Conservation (phyloP, 1,284 basidiomycete genomes). For the Rhodofomes roseus region DNA sequence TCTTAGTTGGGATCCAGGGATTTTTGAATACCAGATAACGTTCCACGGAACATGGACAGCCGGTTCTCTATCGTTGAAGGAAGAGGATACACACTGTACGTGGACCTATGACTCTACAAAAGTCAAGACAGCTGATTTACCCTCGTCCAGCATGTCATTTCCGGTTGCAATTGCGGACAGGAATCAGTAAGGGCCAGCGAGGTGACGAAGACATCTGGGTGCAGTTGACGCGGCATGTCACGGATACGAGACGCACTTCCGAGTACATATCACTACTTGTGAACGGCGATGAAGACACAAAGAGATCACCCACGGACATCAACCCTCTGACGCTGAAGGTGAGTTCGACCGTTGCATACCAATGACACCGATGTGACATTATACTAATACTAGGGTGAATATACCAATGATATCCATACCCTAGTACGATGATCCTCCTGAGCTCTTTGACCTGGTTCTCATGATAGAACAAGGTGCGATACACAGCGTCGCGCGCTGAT, state of each 20-base stretch:
- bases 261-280: slow-evolving; percentile 77
- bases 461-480: slow-evolving; percentile 27
- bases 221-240: slow-evolving; percentile 75
- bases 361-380: neutral
- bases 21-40: slow-evolving; percentile 47
- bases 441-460: neutral
- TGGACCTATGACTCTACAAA: too few species aligned
- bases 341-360: neutral
- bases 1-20: slow-evolving; percentile 81
- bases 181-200: slow-evolving; percentile 2
- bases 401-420: slow-evolving; percentile 76
- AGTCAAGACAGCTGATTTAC: neutral
- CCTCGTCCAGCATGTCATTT: slow-evolving; percentile 23
- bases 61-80: neutral
- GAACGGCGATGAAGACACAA: slow-evolving; percentile 35
- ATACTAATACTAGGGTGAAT: slow-evolving; percentile 51
- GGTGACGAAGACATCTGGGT: slow-evolving; percentile 62
- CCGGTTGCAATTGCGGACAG: slow-evolving; percentile 20
- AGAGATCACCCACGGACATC: neutral
- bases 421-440: slow-evolving; percentile 42
- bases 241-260: slow-evolving; percentile 48
- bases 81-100: neutral
- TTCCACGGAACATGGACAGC: slow-evolving; percentile 52
- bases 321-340: slow-evolving; percentile 20
- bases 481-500: slow-evolving; percentile 32